A percentile compares a stretch with the other conserved stretches of the same genome.
These are phyloP conservation scores for Tetraselmis chui DNA, from an alignment of 139 green algal species.

Conservation along the genomic window DNA sequence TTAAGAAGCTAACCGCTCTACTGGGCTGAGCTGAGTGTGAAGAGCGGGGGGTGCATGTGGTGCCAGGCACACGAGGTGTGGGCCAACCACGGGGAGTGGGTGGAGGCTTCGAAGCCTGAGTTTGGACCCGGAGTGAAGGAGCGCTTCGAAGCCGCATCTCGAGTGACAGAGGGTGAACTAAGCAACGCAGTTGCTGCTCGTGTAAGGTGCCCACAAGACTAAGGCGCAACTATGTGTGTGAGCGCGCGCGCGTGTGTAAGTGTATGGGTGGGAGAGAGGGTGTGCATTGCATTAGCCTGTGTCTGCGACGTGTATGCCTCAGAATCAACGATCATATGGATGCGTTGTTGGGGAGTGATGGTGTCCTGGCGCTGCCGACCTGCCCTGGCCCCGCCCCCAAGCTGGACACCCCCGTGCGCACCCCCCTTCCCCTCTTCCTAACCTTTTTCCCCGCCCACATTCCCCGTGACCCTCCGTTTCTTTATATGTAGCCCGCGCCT, in stretches of 20 bases:
- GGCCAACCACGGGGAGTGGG: constrained; percentile 65
- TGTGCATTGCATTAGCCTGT: neutral
- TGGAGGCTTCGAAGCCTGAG: constrained; percentile 39
- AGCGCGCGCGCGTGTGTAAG: no score
- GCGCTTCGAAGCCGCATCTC: constrained; percentile 67
- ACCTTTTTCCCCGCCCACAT: neutral
- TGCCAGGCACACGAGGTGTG: constrained; percentile 75
- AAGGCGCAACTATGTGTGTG: neutral
- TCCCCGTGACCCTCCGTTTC: no score
- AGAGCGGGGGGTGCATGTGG: no score
- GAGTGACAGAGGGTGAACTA: constrained; percentile 44
- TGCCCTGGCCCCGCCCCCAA: constrained; percentile 62
- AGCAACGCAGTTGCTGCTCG: neutral
- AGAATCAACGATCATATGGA: constrained; percentile 44
- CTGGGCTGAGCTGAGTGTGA: no score
- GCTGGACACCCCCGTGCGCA: constrained; percentile 24
- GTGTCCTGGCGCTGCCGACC: constrained; percentile 62
- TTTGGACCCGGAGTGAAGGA: constrained; percentile 74
- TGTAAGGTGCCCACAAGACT: no score
- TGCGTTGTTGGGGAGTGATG: constrained; percentile 47
- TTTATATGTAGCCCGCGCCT: no score
- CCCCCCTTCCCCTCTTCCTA: neutral
- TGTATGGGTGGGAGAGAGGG: no score
- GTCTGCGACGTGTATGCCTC: no score
- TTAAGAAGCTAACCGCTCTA: no score